phyloP scores from a whole-genome alignment of 75 land plant genomes.

The Cupressus sempervirens region DNA sequence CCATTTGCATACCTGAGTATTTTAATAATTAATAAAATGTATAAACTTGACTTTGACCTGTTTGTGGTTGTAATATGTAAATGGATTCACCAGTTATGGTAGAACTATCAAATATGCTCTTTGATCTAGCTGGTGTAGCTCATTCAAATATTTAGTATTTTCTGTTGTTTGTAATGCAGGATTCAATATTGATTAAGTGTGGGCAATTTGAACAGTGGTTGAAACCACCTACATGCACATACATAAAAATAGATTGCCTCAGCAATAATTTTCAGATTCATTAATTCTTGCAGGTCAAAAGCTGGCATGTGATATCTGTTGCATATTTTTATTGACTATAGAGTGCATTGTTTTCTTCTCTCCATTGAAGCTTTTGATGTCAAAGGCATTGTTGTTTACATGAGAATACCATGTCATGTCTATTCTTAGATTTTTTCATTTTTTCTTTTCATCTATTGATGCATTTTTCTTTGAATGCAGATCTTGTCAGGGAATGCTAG shows the following conservation, averaged over 20 bases:
- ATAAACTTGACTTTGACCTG: neutral
- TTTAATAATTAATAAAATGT: no score
- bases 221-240: neutral
- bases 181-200: neutral
- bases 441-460: neutral
- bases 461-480: slow-evolving; percentile 31
- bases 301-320: neutral
- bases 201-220: neutral
- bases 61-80: neutral
- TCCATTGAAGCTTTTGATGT: neutral
- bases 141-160: neutral
- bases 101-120: neutral
- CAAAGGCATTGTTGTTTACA: neutral
- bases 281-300: neutral
- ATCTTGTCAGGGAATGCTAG: slow-evolving; percentile 88
- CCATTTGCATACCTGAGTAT: neutral
- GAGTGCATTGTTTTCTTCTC: neutral
- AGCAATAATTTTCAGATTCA: neutral
- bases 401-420: neutral
- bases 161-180: neutral
- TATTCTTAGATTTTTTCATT: neutral
- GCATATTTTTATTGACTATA: neutral
- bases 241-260: neutral
- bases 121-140: neutral
- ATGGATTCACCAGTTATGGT: neutral